Evolutionary conservation across 495 filamentous ascomycete species (phyloP).

Genomic region (Penicillium simplicissimum): DNA sequence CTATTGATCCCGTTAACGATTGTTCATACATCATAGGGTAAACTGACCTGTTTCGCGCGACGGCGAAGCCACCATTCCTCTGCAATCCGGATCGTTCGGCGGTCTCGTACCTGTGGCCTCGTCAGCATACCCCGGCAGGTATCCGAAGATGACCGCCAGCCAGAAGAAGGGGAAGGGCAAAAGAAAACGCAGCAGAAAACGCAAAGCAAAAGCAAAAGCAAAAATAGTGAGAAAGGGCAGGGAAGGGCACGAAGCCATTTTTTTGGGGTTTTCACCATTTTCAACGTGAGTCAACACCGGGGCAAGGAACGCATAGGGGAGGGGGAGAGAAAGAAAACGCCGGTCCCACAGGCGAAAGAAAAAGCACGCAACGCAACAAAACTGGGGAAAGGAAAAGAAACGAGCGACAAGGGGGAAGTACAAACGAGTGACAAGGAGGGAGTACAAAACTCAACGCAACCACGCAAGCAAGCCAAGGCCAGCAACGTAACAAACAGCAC

Average conservation of each 20-base stretch:
- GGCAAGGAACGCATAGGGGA: background rate
- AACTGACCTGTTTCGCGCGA: background rate
- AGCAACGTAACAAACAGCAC: background rate
- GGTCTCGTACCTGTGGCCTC: background rate
- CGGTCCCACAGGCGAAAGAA: background rate
- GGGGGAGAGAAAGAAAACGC: background rate
- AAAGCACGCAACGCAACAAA: background rate
- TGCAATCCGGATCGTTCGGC: background rate
- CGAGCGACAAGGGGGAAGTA: background rate
- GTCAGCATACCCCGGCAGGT: background rate
- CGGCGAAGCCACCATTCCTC: background rate
- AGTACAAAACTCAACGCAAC: background rate
- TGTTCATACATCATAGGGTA: background rate
- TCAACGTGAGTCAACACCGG: background rate
- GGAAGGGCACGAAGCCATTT: background rate
- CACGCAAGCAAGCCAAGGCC: background rate
- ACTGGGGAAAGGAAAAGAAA: background rate
- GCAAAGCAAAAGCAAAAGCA: background rate
- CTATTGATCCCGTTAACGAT: background rate
- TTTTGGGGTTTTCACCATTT: background rate
- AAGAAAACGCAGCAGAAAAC: background rate
- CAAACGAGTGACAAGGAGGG: background rate
- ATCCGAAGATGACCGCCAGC: background rate
- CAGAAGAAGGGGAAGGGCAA: background rate
- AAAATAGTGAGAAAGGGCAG: background rate